Evolutionary conservation across 306 rosid species (phyloP), one percentile per base, ranked within the genome.

Genomic region (Erythrophleum fordii): DNA sequence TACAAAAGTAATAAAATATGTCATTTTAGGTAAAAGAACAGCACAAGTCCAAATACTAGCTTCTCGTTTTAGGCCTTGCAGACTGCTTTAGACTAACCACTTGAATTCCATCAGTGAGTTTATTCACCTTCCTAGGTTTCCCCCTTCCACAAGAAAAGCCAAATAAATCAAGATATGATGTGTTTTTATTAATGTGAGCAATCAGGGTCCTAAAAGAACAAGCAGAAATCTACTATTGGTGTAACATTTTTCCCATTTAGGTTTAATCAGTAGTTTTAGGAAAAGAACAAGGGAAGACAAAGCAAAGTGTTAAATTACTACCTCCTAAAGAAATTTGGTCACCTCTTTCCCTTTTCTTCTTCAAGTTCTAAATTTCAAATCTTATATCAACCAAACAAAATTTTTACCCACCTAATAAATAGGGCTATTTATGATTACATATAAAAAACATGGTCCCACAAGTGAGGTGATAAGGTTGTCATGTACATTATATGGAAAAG

Each of bases 61-160:
- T 69, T 42, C 20, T 55, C 17, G 60, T 64, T 73, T 39, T 46
- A 41, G 79, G 49, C 72, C 74, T 72, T 73, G 79, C 41, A 53
- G 80, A 81, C 34, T 64, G 51, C 20, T 4, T 42, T 39, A 39
- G 69, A 46, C 25, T 39, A 42, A 51, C 29, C 11, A 52, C 61
- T 65, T 39, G 80, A 73, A 65, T 53, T 65, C 35, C 51, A 80
- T 72, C 37, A 61, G 3, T 23, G 64, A 59, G 3, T 41, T 26
- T 42, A 37, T 37, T n/a, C 72, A 10, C 11, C 8, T 42, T 8
- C 46, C 46, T 42, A 42, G 35, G 1, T 59, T 12, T 59, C 65
- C 65, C 35, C 17, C 17, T 26, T 11, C 35, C 65, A 8, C 5
- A 3, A 59, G 34, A 59, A 26, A 28, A 11, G 12, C 18, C 65